phyloP scores from a whole-genome alignment of 805 yeast genomes.

The Cyberlindnera veronae region DNA sequence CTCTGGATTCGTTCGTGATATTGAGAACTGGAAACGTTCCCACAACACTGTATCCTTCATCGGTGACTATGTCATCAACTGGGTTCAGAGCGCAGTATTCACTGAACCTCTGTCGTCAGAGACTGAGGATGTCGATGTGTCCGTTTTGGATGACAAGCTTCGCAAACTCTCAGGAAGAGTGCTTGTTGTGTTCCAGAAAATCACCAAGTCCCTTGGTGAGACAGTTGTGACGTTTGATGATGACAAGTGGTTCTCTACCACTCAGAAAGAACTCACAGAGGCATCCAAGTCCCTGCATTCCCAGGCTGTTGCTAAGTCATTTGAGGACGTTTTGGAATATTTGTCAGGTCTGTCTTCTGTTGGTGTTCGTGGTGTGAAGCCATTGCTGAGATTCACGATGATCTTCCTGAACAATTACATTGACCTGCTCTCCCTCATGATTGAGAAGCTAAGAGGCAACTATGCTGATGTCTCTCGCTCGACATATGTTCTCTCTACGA shows the following conservation, averaged over 20 bases:
- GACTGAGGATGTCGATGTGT: constrained; percentile 19
- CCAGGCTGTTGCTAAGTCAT: constrained; percentile 32
- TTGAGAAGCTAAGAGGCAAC: constrained; percentile 42
- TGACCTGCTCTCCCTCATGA: constrained; percentile 42
- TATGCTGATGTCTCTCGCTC: constrained; percentile 59
- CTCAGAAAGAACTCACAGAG: constrained; percentile 43
- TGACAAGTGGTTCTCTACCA: constrained; percentile 63
- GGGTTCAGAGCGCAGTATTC: constrained; percentile 34
- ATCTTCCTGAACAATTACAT: constrained; percentile 65
- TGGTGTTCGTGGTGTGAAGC: constrained; percentile 39
- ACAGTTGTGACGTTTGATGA: constrained; percentile 41
- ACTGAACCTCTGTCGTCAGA: neutral
- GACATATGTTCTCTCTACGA: constrained; percentile 51
- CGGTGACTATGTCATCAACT: constrained; percentile 43
- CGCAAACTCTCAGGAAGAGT: constrained; percentile 54
- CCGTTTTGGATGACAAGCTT: constrained; percentile 43
- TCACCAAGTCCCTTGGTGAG: constrained; percentile 19
- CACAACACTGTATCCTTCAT: constrained; percentile 40
- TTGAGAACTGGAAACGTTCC: constrained; percentile 34
- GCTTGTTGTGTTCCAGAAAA: constrained; percentile 64
- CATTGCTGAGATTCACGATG: constrained; percentile 50
- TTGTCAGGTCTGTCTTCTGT: constrained; percentile 36
- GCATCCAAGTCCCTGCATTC: constrained; percentile 43
- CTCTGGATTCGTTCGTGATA: constrained; percentile 23
- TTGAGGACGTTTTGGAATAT: constrained; percentile 34